Conservation (phyloP, 768 basidiomycete genomes). For the Phaeotremella skinneri region DNA sequence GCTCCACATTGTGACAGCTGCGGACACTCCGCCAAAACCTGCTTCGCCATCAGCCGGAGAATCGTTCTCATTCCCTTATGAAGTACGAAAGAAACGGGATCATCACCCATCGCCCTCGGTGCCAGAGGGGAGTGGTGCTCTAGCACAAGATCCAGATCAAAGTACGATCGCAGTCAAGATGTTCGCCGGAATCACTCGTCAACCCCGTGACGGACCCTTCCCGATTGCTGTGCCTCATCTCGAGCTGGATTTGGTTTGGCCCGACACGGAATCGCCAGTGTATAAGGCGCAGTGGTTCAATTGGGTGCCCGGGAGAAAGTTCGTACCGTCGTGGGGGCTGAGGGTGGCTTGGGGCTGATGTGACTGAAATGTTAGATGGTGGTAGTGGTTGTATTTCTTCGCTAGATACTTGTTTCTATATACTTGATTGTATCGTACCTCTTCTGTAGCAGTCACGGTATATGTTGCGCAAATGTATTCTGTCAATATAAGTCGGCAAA, state of each 20-base stretch:
- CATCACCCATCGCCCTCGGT: not conserved
- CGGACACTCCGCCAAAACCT: no score
- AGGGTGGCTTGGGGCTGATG: not conserved
- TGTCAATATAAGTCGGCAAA: no score
- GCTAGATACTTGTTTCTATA: not conserved
- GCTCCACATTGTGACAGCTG: no score
- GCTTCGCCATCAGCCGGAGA: no score
- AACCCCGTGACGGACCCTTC: no score
- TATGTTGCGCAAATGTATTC: no score
- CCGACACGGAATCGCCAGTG: not conserved
- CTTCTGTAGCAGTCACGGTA: no score
- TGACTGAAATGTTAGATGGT: not conserved
- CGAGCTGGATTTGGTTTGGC: not conserved
- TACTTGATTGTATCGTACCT: not conserved
- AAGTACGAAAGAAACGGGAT: not conserved
- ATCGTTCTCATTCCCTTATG: no score
- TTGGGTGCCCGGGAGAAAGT: slow-evolving; percentile 1
- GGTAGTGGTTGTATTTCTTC: not conserved
- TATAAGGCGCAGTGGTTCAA: not conserved
- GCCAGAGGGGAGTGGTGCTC: not conserved
- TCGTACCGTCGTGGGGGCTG: not conserved
- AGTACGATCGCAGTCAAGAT: not conserved
- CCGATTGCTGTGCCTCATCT: not conserved
- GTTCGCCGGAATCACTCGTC: no score
- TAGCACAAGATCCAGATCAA: not conserved